Conservation (phyloP, 371 early-diverging fungal species). For the Mortierella sp. region DNA sequence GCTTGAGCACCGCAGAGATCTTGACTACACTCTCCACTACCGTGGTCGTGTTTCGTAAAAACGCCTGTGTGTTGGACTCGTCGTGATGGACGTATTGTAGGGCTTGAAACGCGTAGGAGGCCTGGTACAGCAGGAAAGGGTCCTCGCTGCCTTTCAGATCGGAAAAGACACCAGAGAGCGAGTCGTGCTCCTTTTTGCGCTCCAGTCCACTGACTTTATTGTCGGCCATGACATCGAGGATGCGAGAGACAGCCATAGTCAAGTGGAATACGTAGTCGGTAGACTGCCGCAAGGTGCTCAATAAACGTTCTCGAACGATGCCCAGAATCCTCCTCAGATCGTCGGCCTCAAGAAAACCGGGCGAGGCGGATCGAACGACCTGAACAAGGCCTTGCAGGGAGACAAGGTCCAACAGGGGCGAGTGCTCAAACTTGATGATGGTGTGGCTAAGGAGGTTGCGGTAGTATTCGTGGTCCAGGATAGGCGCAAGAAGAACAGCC, state of each 20-base stretch:
- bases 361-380: slow-evolving; percentile 9
- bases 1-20: neutral
- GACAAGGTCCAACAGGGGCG: neutral
- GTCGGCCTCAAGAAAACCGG: slow-evolving; percentile 11
- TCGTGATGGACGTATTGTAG: slow-evolving; percentile 16
- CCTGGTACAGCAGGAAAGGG: slow-evolving; percentile 18
- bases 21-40: neutral
- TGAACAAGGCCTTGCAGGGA: slow-evolving; percentile 18
- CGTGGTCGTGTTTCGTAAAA: neutral
- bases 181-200: slow-evolving; percentile 15
- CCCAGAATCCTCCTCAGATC: slow-evolving; percentile 18
- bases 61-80: neutral
- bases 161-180: neutral
- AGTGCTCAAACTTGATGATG: neutral
- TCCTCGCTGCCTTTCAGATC: slow-evolving; percentile 4
- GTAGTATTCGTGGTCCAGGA: slow-evolving; percentile 5
- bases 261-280: neutral
- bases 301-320: neutral
- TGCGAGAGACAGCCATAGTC: slow-evolving; percentile 13
- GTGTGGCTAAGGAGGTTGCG: slow-evolving; percentile 10
- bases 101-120: slow-evolving; percentile 18
- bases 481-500: slow-evolving; percentile 4
- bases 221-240: slow-evolving; percentile 23
- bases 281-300: neutral
- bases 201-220: slow-evolving; percentile 13